Percentiles rank a stretch among this genome's conserved stretches.
Conservation (phyloP, 2,329 filamentous ascomycete species). For the Colletotrichum somersetense region DNA sequence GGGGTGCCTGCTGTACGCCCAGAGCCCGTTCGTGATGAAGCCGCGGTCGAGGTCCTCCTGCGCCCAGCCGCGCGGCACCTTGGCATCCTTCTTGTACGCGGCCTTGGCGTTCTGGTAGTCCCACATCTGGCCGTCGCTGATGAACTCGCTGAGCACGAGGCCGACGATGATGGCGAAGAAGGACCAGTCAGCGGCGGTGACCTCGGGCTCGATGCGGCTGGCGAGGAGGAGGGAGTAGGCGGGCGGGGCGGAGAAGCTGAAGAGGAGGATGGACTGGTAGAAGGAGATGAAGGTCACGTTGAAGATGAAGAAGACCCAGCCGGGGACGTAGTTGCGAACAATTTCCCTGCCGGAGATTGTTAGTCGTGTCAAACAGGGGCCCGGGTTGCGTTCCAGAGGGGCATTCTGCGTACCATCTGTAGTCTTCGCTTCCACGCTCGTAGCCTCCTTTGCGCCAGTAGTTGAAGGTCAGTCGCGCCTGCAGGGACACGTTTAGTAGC, state of each 20-base stretch:
- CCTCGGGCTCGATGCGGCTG: constrained; percentile 69
- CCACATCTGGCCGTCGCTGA: constrained; percentile 96
- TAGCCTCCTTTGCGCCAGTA: constrained; percentile 98
- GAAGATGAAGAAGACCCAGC: constrained; percentile 81
- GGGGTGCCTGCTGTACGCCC: constrained; percentile 89
- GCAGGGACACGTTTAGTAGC: constrained; percentile 38
- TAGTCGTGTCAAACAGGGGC: constrained; percentile 18
- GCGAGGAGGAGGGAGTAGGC: constrained; percentile 86
- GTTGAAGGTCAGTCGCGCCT: constrained; percentile 91
- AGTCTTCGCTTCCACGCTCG: constrained; percentile 89
- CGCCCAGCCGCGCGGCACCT: constrained; percentile 73
- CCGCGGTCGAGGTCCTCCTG: constrained; percentile 88
- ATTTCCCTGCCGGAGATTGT: constrained; percentile 68
- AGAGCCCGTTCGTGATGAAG: constrained; percentile 87
- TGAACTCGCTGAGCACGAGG: constrained; percentile 75
- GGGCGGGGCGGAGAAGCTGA: constrained; percentile 78
- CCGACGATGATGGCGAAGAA: constrained; percentile 62
- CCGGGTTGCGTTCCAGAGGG: background rate
- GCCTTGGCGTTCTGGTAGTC: constrained; percentile 86
- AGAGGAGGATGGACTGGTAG: constrained; percentile 85
- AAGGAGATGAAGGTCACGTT: constrained; percentile 92
- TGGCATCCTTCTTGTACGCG: constrained; percentile 78
- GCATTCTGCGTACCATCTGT: constrained; percentile 75
- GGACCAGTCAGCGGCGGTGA: constrained; percentile 60
- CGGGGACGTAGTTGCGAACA: constrained; percentile 74